Base-by-base conservation (phyloP, 2,329 filamentous ascomycete species). In the Alternaria novae-zelandiae region DNA sequence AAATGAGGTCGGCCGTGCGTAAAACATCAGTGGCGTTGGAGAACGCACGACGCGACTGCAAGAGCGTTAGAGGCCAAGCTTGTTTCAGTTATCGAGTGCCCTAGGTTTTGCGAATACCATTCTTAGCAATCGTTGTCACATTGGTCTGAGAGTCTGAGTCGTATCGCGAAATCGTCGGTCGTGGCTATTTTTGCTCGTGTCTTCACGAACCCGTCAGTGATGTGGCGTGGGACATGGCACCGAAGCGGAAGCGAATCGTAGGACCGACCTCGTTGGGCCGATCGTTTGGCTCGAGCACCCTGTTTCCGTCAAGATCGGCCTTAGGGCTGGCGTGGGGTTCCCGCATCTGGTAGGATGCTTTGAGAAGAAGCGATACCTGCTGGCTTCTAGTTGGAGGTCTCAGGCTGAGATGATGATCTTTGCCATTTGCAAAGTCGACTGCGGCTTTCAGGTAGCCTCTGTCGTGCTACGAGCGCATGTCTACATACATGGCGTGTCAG, bases 321-420 rank as follows among this genome's bases (percentile, higher is more conserved):
- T 57, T 64, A 63, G 67, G 67, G 69, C 58, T 72, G 61, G 64
- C 65, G 63, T 72, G 67, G 66, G 60, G 66, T 64, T 66, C 13
- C 70, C 61, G 51, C 57, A 67, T 69, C 59, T 57, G 68, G 63
- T 60, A 59, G 59, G 46, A 46, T 57, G 59, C 59, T 21, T 59
- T 17, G 28, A 55, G 58, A 44, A 58, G 60, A 44, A 58, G 60
- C 57, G 58, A 69, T 61, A 67, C 66, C 65, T 70, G 68, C 66
- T 51, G 61, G 43, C 50, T 60, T 20, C 43, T 43, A 45, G 67
- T 69, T 71, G 68, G 66, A 61, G 54, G n/a, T 30, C 13, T 28
- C 30, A 59, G 54, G 50, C 55, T 51, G 60, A 58, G 53, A 57
- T 32, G 65, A 41, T 54, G 63, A 70, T 71, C 62, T 53, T 61